Evolutionary conservation across 345 rosid species (phyloP).

Genomic region (Hibiscus tridactylites): DNA sequence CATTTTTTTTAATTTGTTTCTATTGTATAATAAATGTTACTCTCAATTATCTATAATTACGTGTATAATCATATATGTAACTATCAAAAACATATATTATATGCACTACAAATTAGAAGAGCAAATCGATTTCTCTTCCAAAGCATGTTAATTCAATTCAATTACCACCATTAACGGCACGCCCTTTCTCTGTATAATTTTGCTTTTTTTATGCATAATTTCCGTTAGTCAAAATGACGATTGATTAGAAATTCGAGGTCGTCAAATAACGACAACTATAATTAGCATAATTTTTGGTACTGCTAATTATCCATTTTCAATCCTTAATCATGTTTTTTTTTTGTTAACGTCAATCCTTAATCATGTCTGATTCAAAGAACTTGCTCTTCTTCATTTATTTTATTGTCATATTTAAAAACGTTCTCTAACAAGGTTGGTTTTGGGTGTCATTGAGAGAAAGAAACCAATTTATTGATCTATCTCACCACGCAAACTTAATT

Average conservation of each 20-base stretch:
- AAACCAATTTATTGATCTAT: not conserved
- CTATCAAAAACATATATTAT: not conserved
- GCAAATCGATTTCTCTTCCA: not conserved
- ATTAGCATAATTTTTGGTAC: not conserved
- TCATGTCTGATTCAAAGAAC: not conserved
- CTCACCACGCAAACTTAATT: too few relatives aligned
- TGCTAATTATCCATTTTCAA: not conserved
- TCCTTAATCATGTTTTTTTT: not conserved
- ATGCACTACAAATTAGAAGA: not conserved
- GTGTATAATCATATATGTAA: not conserved
- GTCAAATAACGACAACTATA: not conserved
- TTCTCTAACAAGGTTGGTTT: not conserved
- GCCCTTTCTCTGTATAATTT: not conserved
- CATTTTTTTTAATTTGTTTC: too few relatives aligned
- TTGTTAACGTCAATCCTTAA: not conserved
- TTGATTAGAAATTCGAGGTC: not conserved
- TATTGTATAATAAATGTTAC: too few relatives aligned
- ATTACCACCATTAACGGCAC: conserved; percentile 1
- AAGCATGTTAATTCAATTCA: not conserved
- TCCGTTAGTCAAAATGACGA: not conserved
- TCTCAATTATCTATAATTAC: too few relatives aligned
- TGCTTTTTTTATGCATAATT: not conserved
- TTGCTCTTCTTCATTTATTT: not conserved
- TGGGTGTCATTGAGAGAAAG: not conserved
- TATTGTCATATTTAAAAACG: not conserved